Evolutionary conservation across 352 stramenopile genomes (phyloP).

Genomic region (Pythium angustatum): DNA sequence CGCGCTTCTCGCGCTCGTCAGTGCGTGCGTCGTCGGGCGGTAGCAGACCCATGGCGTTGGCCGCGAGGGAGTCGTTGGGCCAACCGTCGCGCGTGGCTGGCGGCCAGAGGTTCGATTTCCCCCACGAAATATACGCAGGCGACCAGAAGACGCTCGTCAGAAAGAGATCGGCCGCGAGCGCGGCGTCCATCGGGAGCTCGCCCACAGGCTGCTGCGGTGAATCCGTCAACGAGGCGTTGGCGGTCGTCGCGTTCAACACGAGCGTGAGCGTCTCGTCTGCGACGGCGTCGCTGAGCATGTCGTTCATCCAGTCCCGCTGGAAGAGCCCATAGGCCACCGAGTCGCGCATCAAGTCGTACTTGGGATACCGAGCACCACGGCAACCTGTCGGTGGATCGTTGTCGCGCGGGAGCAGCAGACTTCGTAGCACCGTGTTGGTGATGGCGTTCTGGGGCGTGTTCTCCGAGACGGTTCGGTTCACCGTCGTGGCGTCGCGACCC

Average conservation of each 20-base stretch:
- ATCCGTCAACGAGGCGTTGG: background rate
- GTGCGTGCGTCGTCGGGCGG: background rate
- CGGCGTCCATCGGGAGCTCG: slow-evolving; percentile 3
- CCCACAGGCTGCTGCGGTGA: background rate
- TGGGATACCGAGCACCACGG: background rate
- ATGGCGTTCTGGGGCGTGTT: background rate
- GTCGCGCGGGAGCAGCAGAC: slow-evolving; percentile 5
- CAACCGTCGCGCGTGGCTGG: background rate
- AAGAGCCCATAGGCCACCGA: slow-evolving; percentile 9
- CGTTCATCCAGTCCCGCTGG: slow-evolving; percentile 16
- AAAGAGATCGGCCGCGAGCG: slow-evolving; percentile 1
- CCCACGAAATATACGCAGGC: slow-evolving; percentile 1
- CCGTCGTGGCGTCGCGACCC: background rate
- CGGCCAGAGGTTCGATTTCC: background rate
- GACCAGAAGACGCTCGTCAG: background rate
- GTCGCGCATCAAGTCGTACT: background rate
- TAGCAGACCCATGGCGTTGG: background rate
- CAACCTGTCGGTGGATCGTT: background rate
- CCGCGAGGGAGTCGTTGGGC: too few species aligned
- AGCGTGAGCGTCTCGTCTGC: background rate
- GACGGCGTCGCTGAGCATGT: background rate
- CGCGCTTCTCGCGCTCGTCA: background rate
- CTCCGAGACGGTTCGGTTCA: slow-evolving; percentile 2
- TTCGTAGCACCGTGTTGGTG: slow-evolving; percentile 17
- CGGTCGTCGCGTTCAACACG: background rate